Percentiles rank a stretch among this genome's conserved stretches.
phyloP scores from a whole-genome alignment of 371 early-diverging fungal genomes.

The Mortierella sp. region DNA sequence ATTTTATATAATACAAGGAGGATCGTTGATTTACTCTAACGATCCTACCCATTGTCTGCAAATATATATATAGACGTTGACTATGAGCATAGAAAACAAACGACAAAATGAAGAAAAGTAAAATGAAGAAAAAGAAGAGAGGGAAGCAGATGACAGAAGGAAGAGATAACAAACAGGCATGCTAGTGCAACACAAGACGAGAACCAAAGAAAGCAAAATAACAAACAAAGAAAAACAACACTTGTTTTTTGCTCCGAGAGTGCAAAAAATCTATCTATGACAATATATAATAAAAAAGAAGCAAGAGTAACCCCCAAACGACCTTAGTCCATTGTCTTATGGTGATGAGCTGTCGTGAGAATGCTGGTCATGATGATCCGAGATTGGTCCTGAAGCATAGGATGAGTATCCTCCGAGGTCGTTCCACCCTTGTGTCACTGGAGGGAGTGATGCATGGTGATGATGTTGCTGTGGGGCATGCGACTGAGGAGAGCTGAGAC shows the following conservation, averaged over 20 bases:
- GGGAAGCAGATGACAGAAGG: not conserved
- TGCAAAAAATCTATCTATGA: constrained; percentile 12
- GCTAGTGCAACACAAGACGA: not conserved
- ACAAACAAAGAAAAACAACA: constrained; percentile 17
- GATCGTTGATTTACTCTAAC: constrained; percentile 17
- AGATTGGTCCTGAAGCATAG: constrained; percentile 32
- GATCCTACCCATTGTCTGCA: constrained; percentile 8
- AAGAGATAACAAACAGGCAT: constrained; percentile 5
- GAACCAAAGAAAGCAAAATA: constrained; percentile 5
- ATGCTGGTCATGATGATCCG: constrained; percentile 44
- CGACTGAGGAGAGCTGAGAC: constrained; percentile 31
- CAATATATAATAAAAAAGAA: not conserved
- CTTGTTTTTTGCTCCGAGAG: constrained; percentile 23
- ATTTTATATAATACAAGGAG: too few species aligned
- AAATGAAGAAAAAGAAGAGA: too few species aligned
- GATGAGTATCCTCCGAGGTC: constrained; percentile 34
- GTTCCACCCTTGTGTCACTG: constrained; percentile 41
- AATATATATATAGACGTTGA: not conserved
- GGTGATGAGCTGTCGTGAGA: constrained; percentile 45
- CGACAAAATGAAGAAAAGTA: not conserved
- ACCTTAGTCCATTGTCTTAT: not conserved
- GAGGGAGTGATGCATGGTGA: constrained; percentile 33
- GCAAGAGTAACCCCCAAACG: not conserved
- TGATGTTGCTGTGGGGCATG: constrained; percentile 31
- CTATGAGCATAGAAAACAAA: constrained; percentile 3